Percentiles rank a stretch among this genome's conserved stretches.
These are phyloP conservation scores for Lactarius indigo DNA, from an alignment of 768 basidiomycete genomes.

Conservation along the genomic window DNA sequence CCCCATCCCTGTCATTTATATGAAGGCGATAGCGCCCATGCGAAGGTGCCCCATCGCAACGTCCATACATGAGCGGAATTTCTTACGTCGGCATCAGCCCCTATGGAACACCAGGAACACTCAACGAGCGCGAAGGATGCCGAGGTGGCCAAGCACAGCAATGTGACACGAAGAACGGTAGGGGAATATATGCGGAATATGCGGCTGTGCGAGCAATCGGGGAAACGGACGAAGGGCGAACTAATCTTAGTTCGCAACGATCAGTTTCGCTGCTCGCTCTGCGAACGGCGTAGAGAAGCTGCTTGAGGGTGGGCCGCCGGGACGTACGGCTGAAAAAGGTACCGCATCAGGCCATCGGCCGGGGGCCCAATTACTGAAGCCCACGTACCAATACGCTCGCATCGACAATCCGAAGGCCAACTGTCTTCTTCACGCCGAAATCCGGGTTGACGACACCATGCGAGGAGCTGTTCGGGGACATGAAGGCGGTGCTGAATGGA, in stretches of 20 bases:
- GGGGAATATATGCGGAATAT: background rate
- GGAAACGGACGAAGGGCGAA: background rate
- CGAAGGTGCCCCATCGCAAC: too few relatives aligned
- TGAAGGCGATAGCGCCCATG: too few relatives aligned
- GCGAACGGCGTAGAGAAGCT: constrained; percentile 19
- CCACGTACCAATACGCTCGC: constrained; percentile 24
- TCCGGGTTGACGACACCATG: constrained; percentile 44
- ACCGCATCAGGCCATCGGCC: background rate
- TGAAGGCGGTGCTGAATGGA: constrained; percentile 38
- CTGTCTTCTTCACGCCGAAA: constrained; percentile 42
- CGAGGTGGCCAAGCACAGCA: background rate
- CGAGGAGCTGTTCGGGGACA: constrained; percentile 35
- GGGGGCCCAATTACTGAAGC: background rate
- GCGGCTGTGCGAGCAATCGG: background rate
- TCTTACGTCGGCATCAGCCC: too few relatives aligned
- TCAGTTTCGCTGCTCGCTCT: constrained; percentile 23
- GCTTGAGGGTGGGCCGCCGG: constrained; percentile 19
- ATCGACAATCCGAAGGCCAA: constrained; percentile 39
- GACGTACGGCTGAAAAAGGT: constrained; percentile 15
- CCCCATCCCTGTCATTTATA: too few relatives aligned
- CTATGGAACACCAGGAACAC: background rate
- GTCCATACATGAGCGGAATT: too few relatives aligned
- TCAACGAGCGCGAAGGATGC: background rate
- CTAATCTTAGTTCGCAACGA: background rate
- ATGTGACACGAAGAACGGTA: background rate